These are phyloP conservation scores for Helicocarpus griseus DNA, from an alignment of 2,329 filamentous ascomycete genomes.

Conservation along the genomic window DNA sequence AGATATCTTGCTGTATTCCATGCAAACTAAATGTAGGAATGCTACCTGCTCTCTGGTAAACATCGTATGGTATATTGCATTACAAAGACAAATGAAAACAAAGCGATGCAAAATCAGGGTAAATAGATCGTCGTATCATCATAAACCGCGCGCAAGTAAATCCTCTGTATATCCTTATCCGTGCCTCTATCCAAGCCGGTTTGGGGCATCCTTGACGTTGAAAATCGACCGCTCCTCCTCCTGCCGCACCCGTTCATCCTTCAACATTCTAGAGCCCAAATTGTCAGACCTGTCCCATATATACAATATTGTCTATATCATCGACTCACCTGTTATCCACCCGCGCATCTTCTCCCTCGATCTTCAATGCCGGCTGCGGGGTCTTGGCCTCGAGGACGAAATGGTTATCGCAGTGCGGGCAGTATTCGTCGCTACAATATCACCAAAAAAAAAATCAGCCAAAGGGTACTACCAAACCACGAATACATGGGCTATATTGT, in stretches of 20 bases:
- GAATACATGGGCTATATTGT: neutral
- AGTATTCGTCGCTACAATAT: conserved; percentile 76
- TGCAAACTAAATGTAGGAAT: neutral
- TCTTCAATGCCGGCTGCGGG: conserved; percentile 69
- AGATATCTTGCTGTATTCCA: neutral
- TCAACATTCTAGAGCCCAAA: conserved; percentile 61
- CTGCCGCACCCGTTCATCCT: conserved; percentile 66
- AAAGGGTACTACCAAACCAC: too few relatives aligned
- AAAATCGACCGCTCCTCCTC: conserved; percentile 59
- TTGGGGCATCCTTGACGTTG: conserved; percentile 62
- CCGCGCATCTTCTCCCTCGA: conserved; percentile 85
- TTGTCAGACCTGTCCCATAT: neutral
- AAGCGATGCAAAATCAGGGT: neutral
- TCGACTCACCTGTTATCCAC: conserved; percentile 57
- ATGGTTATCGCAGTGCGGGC: conserved; percentile 98
- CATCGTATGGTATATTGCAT: neutral
- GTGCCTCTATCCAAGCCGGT: conserved; percentile 58
- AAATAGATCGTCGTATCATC: conserved; percentile 18
- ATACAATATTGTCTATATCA: neutral
- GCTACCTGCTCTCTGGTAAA: neutral
- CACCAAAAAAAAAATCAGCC: neutral
- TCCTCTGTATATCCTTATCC: neutral
- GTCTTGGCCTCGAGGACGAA: conserved; percentile 84
- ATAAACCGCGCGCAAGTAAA: neutral
- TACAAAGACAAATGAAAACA: neutral